Evolutionary conservation across 805 yeast species (phyloP).

Genomic region (Pichia exigua): DNA sequence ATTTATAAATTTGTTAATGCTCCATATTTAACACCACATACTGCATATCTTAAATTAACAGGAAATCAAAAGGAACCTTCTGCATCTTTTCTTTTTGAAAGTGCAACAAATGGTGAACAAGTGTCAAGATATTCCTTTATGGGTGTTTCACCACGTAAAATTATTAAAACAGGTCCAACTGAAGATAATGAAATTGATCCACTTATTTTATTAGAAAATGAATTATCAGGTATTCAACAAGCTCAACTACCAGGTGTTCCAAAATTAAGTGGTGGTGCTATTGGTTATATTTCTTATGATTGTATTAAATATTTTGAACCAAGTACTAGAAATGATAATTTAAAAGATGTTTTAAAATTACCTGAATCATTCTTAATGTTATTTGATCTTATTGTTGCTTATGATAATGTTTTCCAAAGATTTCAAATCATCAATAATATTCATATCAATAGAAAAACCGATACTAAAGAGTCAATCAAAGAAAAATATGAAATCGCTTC

Average conservation of each 20-base stretch:
- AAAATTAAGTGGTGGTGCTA: constrained; percentile 86
- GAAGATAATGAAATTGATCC: constrained; percentile 71
- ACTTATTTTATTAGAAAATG: constrained; percentile 61
- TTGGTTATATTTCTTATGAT: constrained; percentile 93
- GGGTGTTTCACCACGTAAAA: constrained; percentile 77
- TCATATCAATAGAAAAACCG: constrained; percentile 31
- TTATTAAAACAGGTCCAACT: constrained; percentile 74
- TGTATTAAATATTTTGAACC: constrained; percentile 98
- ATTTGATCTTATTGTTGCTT: constrained; percentile 82
- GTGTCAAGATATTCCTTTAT: constrained; percentile 87
- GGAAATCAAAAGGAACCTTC: constrained; percentile 45
- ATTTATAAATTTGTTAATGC: constrained; percentile 67
- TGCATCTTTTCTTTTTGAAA: constrained; percentile 78
- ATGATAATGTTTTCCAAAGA: constrained; percentile 90
- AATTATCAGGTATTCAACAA: constrained; percentile 55
- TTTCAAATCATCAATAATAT: constrained; percentile 85
- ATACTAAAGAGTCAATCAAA: constrained; percentile 28
- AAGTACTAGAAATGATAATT: constrained; percentile 57
- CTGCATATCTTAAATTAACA: constrained; percentile 80
- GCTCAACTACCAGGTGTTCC: constrained; percentile 80
- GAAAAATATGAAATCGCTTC: constrained; percentile 48
- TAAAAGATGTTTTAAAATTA: constrained; percentile 71
- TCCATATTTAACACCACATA: constrained; percentile 80
- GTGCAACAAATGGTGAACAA: constrained; percentile 83
- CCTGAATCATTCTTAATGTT: constrained; percentile 94